Evolutionary conservation across 2,329 filamentous ascomycete species (phyloP).

Genomic region (Calonectria pseudoturangicola): DNA sequence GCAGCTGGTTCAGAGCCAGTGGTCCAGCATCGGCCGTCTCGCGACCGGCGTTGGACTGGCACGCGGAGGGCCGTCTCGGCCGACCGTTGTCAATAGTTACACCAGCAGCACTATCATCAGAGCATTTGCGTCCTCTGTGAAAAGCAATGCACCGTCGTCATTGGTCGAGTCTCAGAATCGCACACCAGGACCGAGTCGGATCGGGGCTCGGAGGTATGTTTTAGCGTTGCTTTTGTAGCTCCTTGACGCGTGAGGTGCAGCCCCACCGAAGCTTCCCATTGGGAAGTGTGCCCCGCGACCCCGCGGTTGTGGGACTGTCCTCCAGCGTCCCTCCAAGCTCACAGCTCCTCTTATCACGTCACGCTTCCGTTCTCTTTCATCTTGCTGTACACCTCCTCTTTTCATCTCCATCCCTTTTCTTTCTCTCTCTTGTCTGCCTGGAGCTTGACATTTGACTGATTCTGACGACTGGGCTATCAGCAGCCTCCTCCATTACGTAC

Average conservation of each 20-base stretch:
- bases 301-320: conserved; percentile 29
- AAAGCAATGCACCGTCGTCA: conserved; percentile 24
- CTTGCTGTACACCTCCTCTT: conserved; percentile 11
- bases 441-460: conserved; percentile 41
- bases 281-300: conserved; percentile 40
- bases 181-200: conserved; percentile 43
- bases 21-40: conserved; percentile 50
- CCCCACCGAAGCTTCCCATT: conserved; percentile 30
- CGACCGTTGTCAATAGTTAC: background rate
- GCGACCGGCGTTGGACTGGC: conserved; percentile 41
- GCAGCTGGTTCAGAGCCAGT: conserved; percentile 53
- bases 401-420: conserved; percentile 18
- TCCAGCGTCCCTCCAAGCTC: conserved; percentile 29
- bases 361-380: conserved; percentile 23
- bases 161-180: conserved; percentile 24
- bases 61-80: conserved; percentile 27
- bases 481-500: conserved; percentile 54
- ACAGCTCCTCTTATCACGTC: conserved; percentile 40
- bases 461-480: conserved; percentile 27
- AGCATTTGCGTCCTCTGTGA: conserved; percentile 38
- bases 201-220: conserved; percentile 55
- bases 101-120: conserved; percentile 28
- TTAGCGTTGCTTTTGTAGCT: conserved; percentile 32
- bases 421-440: conserved; percentile 40
- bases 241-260: background rate